Evolutionary conservation across 768 basidiomycete species (phyloP).

Genomic region (Pholiota molesta): DNA sequence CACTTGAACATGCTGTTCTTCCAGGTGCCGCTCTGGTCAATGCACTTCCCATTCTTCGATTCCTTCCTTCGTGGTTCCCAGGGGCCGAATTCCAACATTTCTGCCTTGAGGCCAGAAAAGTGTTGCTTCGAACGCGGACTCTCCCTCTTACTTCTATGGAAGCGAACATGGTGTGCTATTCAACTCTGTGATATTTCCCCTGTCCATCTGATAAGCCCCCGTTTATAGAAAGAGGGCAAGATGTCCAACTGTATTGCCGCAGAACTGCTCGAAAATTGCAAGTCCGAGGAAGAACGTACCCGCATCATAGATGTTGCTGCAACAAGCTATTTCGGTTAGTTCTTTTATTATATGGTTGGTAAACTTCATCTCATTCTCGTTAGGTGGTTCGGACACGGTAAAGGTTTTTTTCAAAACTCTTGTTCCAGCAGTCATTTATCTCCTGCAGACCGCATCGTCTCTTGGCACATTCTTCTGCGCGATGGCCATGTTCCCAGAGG

Average conservation of each 20-base stretch:
- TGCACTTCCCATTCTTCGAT: constrained; percentile 13
- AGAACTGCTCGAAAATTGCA: not conserved
- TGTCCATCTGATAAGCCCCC: too few species aligned
- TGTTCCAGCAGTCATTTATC: too few species aligned
- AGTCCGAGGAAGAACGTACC: not conserved
- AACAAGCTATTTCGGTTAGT: not conserved
- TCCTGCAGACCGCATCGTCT: not conserved
- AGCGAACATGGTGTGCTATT: not conserved
- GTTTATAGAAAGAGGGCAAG: not conserved
- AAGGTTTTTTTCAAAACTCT: not conserved
- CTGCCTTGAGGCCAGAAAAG: not conserved
- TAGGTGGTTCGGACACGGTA: constrained; percentile 1
- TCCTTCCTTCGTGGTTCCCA: constrained; percentile 21
- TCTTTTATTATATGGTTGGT: not conserved
- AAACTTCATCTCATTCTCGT: not conserved
- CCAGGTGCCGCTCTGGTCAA: constrained; percentile 15
- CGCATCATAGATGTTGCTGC: not conserved
- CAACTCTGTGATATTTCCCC: not conserved
- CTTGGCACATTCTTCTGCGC: constrained; percentile 3
- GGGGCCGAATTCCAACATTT: constrained; percentile 15
- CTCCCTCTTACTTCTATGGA: not conserved
- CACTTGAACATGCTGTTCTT: constrained; percentile 2
- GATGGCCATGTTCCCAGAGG: constrained; percentile 3
- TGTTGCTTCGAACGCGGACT: not conserved
- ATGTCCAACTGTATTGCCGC: not conserved